Evolutionary conservation across 257 asterid genomes (phyloP).

Genomic region (Capsicum pubescens): DNA sequence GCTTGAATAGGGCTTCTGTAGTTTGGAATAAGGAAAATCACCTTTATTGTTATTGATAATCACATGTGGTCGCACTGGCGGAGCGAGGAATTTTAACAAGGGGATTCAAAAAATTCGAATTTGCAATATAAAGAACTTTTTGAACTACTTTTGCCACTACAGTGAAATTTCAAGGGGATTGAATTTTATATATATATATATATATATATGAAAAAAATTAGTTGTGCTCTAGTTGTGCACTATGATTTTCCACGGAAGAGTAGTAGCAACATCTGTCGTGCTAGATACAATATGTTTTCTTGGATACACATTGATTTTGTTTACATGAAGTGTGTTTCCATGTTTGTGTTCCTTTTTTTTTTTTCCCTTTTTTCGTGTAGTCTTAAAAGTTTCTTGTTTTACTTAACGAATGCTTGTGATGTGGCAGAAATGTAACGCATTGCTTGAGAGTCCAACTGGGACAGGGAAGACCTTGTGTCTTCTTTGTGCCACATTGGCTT

Average conservation of each 20-base stretch:
- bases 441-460: conserved; percentile 99
- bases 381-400: background rate
- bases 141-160: background rate
- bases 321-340: background rate
- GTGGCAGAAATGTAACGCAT: conserved; percentile 74
- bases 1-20: background rate
- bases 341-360: background rate
- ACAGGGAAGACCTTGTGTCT: conserved; percentile 97
- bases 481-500: conserved; percentile 92
- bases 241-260: background rate
- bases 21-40: background rate
- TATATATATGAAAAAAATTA: background rate
- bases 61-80: background rate
- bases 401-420: conserved; percentile 28
- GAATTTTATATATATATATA: background rate
- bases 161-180: background rate
- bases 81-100: background rate
- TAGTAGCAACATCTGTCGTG: background rate
- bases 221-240: background rate
- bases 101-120: background rate
- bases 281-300: background rate
- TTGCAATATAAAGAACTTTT: background rate
- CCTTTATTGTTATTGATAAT: background rate
- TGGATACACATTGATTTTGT: background rate
- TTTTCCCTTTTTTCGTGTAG: background rate